Base-by-base conservation (phyloP, 2,329 filamentous ascomycete species). In the Colletotrichum caudatum region DNA sequence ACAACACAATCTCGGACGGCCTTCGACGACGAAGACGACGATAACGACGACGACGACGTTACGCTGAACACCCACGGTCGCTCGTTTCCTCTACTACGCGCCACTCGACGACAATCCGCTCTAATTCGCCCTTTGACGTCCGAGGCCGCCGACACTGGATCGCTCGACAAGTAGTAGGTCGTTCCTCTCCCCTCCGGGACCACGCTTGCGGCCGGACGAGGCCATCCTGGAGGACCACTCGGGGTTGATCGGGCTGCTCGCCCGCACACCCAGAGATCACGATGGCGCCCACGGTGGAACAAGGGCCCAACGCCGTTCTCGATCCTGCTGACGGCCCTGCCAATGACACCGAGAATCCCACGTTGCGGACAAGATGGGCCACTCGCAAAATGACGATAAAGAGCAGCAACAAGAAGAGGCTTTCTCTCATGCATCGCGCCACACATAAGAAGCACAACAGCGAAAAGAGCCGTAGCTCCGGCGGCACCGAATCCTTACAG, bases 301-400 rank as follows among this genome's bases (percentile, higher is more conserved):
- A 72, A 73, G 72, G 61, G 58, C 60, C 60, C 48, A 41, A 53
- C 48, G 60, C n/a, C 12, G 33, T 48, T 51, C 60, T 63, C 23
- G 60, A 61, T 37, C 58, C 58, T 37, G 41, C 58, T 50, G 50
- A 61, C 11, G 39, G 12, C 46, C 59, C 59, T 50, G 44, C 54
- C 54, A 57, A 57, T 62, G 62, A 76, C 79, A 67, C 65, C 46
- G 69, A 72, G 39, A 64, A 54, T 69, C 59, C 69, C 33, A 92
- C 91, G 29, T 94, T 95, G 80, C 89, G 95, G 79, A 91, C 96
- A 81, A 89, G 96, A 90, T 98, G 96, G 96, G 95, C 96, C 23
- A 98, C 96, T n/a, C 93, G 95, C 78, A 93, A 94, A 80, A 89
- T 93, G 81, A 91, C 91, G 18, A 90, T 93, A 77, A 89, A 91